Percentiles rank a stretch among this genome's conserved stretches.
phyloP scores from a whole-genome alignment of 495 filamentous ascomycete species.

The Letharia lupina region DNA sequence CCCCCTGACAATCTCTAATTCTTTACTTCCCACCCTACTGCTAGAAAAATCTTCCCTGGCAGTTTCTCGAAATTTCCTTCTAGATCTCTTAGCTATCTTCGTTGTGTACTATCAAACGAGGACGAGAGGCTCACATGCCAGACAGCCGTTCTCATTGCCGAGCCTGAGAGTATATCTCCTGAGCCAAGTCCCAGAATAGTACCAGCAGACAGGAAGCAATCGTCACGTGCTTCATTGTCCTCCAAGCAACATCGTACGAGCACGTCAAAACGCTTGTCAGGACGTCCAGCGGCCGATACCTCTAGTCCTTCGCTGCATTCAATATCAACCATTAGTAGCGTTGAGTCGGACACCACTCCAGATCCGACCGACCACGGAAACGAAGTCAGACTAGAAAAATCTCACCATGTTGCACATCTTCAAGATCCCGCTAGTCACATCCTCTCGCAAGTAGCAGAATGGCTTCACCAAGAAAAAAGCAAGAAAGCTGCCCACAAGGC shows the following conservation, averaged over 20 bases:
- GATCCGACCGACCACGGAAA: conserved; percentile 28
- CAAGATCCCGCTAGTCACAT: conserved; percentile 44
- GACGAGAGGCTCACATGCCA: neutral
- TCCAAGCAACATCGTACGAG: conserved; percentile 19
- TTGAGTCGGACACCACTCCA: conserved; percentile 20
- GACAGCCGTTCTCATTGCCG: conserved; percentile 31
- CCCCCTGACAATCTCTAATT: neutral
- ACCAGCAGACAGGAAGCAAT: conserved; percentile 15
- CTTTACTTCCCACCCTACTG: neutral
- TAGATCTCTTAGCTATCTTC: neutral
- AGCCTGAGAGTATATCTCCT: conserved; percentile 28
- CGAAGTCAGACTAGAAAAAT: conserved; percentile 3
- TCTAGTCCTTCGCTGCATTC: conserved; percentile 16
- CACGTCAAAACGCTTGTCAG: conserved; percentile 20
- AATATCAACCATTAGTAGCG: conserved; percentile 15
- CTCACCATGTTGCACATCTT: conserved; percentile 25
- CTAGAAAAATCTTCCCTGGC: neutral
- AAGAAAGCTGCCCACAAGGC: conserved; percentile 49
- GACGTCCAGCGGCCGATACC: conserved; percentile 7
- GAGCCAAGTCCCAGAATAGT: conserved; percentile 11
- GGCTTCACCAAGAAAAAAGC: conserved; percentile 68
- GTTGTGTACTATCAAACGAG: neutral
- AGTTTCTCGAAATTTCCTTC: neutral
- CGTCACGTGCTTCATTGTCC: conserved; percentile 21
- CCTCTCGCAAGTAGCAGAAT: conserved; percentile 63